phyloP scores from a whole-genome alignment of 176 grass and related monocot genomes.

The Eleusine indica region DNA sequence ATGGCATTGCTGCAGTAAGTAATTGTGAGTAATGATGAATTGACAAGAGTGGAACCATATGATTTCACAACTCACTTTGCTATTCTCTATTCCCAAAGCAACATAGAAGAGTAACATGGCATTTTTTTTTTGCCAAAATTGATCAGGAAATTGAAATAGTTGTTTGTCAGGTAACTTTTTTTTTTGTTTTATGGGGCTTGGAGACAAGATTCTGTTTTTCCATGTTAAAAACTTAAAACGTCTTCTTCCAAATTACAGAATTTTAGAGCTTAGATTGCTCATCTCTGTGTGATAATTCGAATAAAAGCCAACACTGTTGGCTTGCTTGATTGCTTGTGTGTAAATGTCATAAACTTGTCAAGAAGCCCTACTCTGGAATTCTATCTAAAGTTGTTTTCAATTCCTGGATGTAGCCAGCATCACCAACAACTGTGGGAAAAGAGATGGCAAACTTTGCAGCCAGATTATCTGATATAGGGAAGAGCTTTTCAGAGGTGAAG shows the following conservation, averaged over 20 bases:
- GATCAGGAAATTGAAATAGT: not conserved
- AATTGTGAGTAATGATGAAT: not conserved
- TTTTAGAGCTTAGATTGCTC: not conserved
- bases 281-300: not conserved
- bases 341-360: conserved; percentile 19
- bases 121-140: not conserved
- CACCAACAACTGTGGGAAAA: conserved; percentile 93
- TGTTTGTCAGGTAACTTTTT: not conserved
- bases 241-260: not conserved
- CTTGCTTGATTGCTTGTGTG: not conserved
- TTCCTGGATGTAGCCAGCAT: conserved; percentile 74
- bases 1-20: conserved; percentile 14
- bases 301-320: not conserved
- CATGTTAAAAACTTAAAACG: not conserved
- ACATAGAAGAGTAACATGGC: not conserved
- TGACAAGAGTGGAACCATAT: not conserved
- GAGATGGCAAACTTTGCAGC: conserved; percentile 95
- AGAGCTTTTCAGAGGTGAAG: conserved; percentile 58
- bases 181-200: not conserved
- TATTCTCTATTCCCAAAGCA: not conserved
- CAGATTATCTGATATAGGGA: conserved; percentile 68
- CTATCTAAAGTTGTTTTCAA: conserved; percentile 27
- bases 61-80: not conserved
- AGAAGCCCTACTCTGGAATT: not conserved
- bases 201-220: not conserved